These are phyloP conservation scores for Uronychia binucleata DNA, from an alignment of 73 alveolate genomes.

Conservation along the genomic window DNA sequence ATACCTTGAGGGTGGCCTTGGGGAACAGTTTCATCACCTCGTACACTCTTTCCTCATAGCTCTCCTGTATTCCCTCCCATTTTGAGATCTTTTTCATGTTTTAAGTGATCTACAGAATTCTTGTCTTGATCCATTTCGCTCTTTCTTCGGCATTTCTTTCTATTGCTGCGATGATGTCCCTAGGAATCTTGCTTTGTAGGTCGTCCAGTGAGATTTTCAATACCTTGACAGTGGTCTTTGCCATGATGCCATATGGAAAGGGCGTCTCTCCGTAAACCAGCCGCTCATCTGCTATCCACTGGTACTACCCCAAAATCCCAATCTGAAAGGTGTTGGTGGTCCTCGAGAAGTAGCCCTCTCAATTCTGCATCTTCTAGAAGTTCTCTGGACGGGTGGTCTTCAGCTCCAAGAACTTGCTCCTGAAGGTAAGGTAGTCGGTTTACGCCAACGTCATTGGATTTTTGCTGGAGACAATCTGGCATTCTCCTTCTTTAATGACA, in stretches of 20 bases:
- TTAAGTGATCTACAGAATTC: not conserved
- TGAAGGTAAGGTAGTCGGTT: not conserved
- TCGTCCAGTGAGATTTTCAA: slow-evolving; percentile 26
- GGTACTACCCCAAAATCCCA: slow-evolving; percentile 43
- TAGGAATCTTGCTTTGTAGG: slow-evolving; percentile 21
- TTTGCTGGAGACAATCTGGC: slow-evolving; percentile 19
- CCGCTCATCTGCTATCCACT: slow-evolving; percentile 67
- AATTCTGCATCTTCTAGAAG: not conserved
- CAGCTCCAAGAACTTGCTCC: not conserved
- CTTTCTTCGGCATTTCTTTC: slow-evolving; percentile 42
- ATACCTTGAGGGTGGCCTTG: not conserved
- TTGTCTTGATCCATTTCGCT: not conserved
- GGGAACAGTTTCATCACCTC: not conserved
- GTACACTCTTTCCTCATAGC: not conserved
- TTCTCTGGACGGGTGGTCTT: not conserved
- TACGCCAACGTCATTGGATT: slow-evolving; percentile 31
- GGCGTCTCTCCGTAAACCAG: slow-evolving; percentile 41
- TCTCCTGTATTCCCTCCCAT: not conserved
- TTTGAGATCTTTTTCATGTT: not conserved
- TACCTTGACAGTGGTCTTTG: slow-evolving; percentile 44
- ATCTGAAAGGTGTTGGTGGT: slow-evolving; percentile 54
- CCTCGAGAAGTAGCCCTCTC: slow-evolving; percentile 52
- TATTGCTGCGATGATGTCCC: slow-evolving; percentile 30
- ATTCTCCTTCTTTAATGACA: slow-evolving; percentile 42
- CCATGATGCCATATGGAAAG: slow-evolving; percentile 42